A percentile compares a stretch with the other conserved stretches of the same genome.
These are phyloP conservation scores for Candida boleticola DNA, from an alignment of 805 yeast genomes.

Conservation along the genomic window DNA sequence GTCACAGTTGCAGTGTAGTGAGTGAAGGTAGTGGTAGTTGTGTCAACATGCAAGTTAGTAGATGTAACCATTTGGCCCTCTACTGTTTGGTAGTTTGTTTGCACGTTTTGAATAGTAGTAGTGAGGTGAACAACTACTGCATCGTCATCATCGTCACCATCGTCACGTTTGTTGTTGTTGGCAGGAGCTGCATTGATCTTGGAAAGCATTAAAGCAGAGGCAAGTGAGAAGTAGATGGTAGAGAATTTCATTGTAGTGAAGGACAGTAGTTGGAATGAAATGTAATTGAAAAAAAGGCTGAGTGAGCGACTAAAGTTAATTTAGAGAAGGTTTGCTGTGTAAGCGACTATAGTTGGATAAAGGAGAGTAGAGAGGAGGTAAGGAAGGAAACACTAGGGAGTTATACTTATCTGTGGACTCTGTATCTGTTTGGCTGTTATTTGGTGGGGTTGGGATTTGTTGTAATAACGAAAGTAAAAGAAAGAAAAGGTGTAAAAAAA, in stretches of 20 bases:
- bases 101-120: slow-evolving; percentile 32
- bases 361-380: slow-evolving; percentile 3
- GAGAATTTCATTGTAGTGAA: slow-evolving; percentile 28
- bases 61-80: slow-evolving; percentile 27
- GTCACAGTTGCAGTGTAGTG: slow-evolving; percentile 44
- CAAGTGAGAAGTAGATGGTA: slow-evolving; percentile 17
- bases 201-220: slow-evolving; percentile 19
- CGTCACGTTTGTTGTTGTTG: slow-evolving; percentile 13
- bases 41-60: slow-evolving; percentile 26
- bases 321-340: slow-evolving; percentile 1
- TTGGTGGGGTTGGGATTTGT: neutral
- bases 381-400: slow-evolving; percentile 8
- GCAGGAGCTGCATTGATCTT: slow-evolving; percentile 20
- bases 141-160: slow-evolving; percentile 19
- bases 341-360: slow-evolving; percentile 16
- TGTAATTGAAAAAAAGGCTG: slow-evolving; percentile 5
- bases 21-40: slow-evolving; percentile 37
- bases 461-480: neutral
- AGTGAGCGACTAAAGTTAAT: slow-evolving; percentile 6
- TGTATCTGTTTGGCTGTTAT: neutral
- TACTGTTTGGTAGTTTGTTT: slow-evolving; percentile 33
- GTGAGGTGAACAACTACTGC: slow-evolving; percentile 31
- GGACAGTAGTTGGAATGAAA: slow-evolving; percentile 19
- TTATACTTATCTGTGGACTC: slow-evolving; percentile 1
- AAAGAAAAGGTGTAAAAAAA: neutral